Evolutionary conservation across 2,329 filamentous ascomycete species (phyloP).

Genomic region (Aspergillus sp.): DNA sequence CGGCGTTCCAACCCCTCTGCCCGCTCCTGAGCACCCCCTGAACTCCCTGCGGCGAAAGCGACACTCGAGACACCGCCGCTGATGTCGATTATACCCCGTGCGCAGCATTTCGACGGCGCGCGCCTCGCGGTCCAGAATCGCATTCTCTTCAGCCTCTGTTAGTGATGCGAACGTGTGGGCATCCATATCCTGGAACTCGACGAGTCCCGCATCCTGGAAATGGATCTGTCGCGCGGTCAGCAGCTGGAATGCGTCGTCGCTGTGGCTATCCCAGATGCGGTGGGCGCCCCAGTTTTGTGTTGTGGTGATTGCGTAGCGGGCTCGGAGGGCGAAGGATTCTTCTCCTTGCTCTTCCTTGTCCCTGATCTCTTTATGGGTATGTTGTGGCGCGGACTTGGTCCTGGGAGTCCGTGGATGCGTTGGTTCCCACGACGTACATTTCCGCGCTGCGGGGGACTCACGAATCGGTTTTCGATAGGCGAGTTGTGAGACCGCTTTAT

Average conservation of each 20-base stretch:
- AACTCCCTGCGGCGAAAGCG: slow-evolving; percentile 1
- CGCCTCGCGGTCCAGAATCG: background rate
- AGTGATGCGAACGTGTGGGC: background rate
- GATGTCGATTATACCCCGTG: background rate
- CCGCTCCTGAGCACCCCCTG: background rate
- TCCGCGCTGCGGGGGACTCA: background rate
- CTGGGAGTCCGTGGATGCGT: background rate
- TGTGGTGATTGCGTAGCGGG: background rate
- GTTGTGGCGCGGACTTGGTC: background rate
- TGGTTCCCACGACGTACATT: background rate
- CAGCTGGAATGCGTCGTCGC: background rate
- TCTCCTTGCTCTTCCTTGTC: background rate
- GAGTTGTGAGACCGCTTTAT: background rate
- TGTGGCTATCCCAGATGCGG: background rate
- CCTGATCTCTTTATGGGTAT: background rate
- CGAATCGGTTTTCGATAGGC: background rate
- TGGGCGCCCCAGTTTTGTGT: background rate
- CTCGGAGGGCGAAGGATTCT: background rate
- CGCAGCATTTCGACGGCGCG: background rate
- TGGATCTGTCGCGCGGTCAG: background rate
- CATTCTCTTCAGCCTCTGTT: background rate
- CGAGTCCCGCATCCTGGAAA: background rate
- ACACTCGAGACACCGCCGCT: background rate
- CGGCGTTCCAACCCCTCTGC: background rate
- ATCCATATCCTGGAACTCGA: background rate